A percentile compares a stretch with the other conserved stretches of the same genome.
Evolutionary conservation across 352 stramenopile genomes (phyloP).

Genomic region (Pythium aristosporum): DNA sequence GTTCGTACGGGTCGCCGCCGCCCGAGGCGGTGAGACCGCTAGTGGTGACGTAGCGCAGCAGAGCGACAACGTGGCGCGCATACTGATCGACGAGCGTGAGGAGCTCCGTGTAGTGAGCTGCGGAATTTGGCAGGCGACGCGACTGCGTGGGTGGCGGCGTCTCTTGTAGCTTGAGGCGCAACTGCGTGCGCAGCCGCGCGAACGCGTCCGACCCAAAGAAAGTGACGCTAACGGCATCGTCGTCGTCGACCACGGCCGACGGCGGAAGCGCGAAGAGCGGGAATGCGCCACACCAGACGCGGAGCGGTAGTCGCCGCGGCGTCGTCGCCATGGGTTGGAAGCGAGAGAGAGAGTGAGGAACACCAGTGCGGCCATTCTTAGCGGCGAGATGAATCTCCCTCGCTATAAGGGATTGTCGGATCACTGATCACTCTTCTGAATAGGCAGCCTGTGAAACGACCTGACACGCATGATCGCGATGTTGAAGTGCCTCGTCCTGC

Average conservation of each 20-base stretch:
- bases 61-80: slow-evolving; percentile 36
- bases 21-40: background rate
- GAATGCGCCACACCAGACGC: slow-evolving; percentile 49
- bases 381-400: background rate
- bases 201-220: slow-evolving; percentile 27
- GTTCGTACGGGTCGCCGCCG: slow-evolving; percentile 20
- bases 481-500: no score
- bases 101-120: slow-evolving; percentile 25
- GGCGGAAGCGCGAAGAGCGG: slow-evolving; percentile 39
- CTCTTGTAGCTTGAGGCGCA: slow-evolving; percentile 50
- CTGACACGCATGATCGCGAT: no score
- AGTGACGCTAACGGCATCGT: slow-evolving; percentile 11
- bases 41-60: slow-evolving; percentile 31
- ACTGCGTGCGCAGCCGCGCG: slow-evolving; percentile 18
- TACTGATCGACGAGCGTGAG: slow-evolving; percentile 47
- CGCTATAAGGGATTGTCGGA: background rate
- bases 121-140: background rate
- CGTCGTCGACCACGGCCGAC: slow-evolving; percentile 26
- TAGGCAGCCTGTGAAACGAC: no score
- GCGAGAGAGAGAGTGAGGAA: background rate
- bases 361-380: background rate
- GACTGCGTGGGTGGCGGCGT: slow-evolving; percentile 34
- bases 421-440: background rate
- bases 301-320: slow-evolving; percentile 12
- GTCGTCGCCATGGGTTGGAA: background rate